Evolutionary conservation across 441 rosid species (phyloP), one percentile per base, ranked within the genome.

Genomic region (Breynia disticha): DNA sequence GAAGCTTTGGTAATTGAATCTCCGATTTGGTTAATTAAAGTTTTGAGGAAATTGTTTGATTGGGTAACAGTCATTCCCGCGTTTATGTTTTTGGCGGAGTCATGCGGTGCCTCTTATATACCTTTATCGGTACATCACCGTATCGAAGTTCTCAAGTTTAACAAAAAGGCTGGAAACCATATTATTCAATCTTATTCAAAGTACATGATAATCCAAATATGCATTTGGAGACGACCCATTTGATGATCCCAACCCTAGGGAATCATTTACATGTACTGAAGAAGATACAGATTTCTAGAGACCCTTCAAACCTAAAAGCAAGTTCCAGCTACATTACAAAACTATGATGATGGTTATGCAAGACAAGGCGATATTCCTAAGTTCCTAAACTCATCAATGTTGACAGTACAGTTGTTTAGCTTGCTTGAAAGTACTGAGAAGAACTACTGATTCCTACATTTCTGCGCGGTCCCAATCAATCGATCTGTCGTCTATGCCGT

Each of bases 401-500:
- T 28, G 35, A 28, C 5, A 28, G 35, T 1, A 28, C 35, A 28
- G 35, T 28, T 28, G 35, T 41, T 41, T 41, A 11, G 44, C 10
- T 41, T 41, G 44, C 9, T 9, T 41, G 4, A 41, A 11, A 41
- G n/a, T 41, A 41, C 3, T 9, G 44, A 4, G 44, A 37, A 12
- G n/a, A n/a, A 48, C 10, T 19, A 19, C 48, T 53, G 47, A 41
- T 52, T 28, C 44, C 75, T 81, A 82, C 65, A 76, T 79, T 51
- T 82, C 86, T 1, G 75, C 72, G n/a, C 52, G 69, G 59, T 90
- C 97, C 96, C 96, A 90, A 50, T 90, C 81, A 16, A 84, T 76
- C 6, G 91, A 62, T 73, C 71, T 72, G 52, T 77, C 83, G 45
- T 73, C 79, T n/a, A 79, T 62, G 32, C 62, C 73, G 63, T 62